phyloP scores from a whole-genome alignment of 352 stramenopile species.

The Phytophthora sp. region DNA sequence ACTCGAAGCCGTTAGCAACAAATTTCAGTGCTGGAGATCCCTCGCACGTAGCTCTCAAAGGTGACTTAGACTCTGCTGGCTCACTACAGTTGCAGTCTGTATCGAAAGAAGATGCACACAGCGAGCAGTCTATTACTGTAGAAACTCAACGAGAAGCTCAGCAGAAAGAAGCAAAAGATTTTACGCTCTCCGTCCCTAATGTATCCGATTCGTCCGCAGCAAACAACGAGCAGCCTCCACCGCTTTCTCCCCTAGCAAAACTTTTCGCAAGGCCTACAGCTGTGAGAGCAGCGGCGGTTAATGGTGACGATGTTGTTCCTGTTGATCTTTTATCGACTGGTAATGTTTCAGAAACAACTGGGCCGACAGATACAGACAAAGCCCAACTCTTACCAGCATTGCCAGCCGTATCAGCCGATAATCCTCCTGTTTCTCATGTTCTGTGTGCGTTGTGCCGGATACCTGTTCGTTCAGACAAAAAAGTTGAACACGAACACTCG shows the following conservation, averaged over 20 bases:
- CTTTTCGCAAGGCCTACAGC: conserved; percentile 18
- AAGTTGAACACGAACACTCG: conserved; percentile 57
- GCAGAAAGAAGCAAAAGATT: neutral
- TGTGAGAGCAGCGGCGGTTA: neutral
- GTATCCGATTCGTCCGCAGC: neutral
- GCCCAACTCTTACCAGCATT: neutral
- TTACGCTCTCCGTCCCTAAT: neutral
- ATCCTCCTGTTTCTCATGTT: conserved; percentile 27
- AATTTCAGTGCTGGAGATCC: neutral
- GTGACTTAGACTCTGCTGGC: neutral
- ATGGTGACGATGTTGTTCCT: neutral
- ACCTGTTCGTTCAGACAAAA: conserved; percentile 51
- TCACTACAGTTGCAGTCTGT: neutral
- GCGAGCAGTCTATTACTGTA: no score
- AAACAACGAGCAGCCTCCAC: conserved; percentile 3
- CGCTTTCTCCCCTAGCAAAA: conserved; percentile 30
- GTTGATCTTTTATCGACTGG: neutral
- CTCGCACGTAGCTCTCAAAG: neutral
- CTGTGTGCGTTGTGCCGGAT: conserved; percentile 58
- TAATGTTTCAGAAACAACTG: no score
- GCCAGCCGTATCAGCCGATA: neutral
- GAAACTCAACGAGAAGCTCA: no score
- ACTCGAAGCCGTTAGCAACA: neutral
- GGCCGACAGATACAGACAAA: no score
- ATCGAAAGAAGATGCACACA: no score